Conservation (phyloP, 192 early-diverging fungal species). For the Umbelopsis sp. region DNA sequence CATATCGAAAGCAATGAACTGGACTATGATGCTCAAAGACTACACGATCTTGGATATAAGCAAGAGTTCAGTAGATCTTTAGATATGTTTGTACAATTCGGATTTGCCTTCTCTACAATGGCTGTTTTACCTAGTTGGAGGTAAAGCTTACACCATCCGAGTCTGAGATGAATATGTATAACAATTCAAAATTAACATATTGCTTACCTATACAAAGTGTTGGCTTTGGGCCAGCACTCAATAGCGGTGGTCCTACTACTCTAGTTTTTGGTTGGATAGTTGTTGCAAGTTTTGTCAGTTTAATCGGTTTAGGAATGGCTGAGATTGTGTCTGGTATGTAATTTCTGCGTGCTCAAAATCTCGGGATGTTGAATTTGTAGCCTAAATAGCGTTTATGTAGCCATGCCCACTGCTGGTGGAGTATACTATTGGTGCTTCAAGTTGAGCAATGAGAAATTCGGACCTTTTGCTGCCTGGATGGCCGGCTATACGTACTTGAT, state of each 20-base stretch:
- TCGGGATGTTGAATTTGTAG: too few species aligned
- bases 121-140: conserved; percentile 38
- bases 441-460: not conserved
- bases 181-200: not conserved
- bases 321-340: conserved; percentile 40
- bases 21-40: conserved; percentile 40
- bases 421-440: conserved; percentile 24
- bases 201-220: conserved; percentile 9
- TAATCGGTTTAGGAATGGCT: conserved; percentile 42
- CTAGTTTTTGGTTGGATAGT: conserved; percentile 49
- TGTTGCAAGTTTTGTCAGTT: conserved; percentile 41
- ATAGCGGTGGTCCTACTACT: conserved; percentile 41
- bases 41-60: conserved; percentile 53
- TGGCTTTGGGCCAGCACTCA: conserved; percentile 43
- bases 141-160: not conserved
- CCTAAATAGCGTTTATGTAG: not conserved
- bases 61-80: conserved; percentile 46
- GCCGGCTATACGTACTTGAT: conserved; percentile 12
- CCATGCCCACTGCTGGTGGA: conserved; percentile 21
- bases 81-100: conserved; percentile 44
- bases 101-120: conserved; percentile 45
- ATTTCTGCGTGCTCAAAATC: not conserved
- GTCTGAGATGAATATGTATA: not conserved
- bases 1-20: conserved; percentile 21
- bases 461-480: conserved; percentile 17